Percentiles rank a stretch among this genome's conserved stretches.
phyloP scores from a whole-genome alignment of 129 eudicot species.

The Ambrosia trifida region DNA sequence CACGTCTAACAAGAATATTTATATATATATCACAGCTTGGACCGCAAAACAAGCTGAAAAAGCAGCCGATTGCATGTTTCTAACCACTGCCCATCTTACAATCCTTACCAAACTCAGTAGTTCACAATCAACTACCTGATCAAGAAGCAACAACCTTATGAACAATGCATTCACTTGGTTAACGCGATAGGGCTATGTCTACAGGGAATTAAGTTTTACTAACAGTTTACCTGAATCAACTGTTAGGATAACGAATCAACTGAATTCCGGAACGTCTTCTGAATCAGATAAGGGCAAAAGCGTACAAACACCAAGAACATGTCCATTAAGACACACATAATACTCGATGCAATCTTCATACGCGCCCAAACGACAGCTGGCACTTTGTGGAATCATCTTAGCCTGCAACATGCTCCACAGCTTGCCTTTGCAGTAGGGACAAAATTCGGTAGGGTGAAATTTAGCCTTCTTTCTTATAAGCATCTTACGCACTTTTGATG shows the following conservation, averaged over 20 bases:
- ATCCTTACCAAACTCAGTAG: slow-evolving; percentile 18
- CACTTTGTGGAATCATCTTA: slow-evolving; percentile 88
- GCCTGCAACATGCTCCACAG: slow-evolving; percentile 92
- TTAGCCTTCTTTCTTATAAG: slow-evolving; percentile 67
- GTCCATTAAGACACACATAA: slow-evolving; percentile 94
- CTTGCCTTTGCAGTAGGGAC: slow-evolving; percentile 92
- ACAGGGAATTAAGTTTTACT: too few species aligned
- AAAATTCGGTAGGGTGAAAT: slow-evolving; percentile 75
- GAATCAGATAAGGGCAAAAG: slow-evolving; percentile 86
- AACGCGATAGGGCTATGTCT: too few species aligned
- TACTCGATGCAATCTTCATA: slow-evolving; percentile 92
- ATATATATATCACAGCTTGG: slow-evolving; percentile 20
- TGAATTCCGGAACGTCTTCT: slow-evolving; percentile 69
- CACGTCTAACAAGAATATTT: neutral
- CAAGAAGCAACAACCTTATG: neutral
- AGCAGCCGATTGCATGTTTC: neutral
- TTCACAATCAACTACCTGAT: slow-evolving; percentile 29
- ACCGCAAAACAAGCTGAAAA: slow-evolving; percentile 2
- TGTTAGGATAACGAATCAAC: slow-evolving; percentile 28
- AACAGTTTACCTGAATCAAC: slow-evolving; percentile 26
- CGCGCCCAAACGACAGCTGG: slow-evolving; percentile 94
- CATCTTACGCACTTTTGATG: slow-evolving; percentile 83
- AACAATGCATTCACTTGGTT: too few species aligned
- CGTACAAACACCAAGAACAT: slow-evolving; percentile 88
- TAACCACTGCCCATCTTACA: slow-evolving; percentile 27